Evolutionary conservation across 1,284 basidiomycete genomes (phyloP).

Genomic region (Peniophora sp.): DNA sequence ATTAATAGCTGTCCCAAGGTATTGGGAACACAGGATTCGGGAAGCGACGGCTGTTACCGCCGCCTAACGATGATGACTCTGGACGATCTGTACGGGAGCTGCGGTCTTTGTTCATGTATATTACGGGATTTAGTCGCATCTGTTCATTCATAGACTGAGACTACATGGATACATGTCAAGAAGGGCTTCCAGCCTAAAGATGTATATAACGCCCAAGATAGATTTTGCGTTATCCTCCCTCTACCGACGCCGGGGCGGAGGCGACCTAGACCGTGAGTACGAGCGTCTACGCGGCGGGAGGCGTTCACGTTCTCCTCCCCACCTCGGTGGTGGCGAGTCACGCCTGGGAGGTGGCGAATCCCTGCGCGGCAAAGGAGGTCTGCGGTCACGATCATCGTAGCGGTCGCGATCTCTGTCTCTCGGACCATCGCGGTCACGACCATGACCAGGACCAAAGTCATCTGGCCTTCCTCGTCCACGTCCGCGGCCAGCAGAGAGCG

Average conservation of each 20-base stretch:
- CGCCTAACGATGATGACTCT: too few relatives aligned
- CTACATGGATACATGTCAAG: too few relatives aligned
- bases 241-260: not conserved
- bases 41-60: constrained; percentile 25
- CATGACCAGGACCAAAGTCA: constrained; percentile 13
- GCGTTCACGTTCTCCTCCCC: not conserved
- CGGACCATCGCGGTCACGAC: constrained; percentile 9
- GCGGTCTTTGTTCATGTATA: too few relatives aligned
- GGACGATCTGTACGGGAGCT: too few relatives aligned
- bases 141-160: too few relatives aligned
- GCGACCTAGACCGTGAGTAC: not conserved
- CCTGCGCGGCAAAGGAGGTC: not conserved
- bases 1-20: constrained; percentile 19
- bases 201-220: too few relatives aligned
- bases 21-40: constrained; percentile 35
- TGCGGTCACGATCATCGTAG: not conserved
- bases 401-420: not conserved
- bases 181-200: too few relatives aligned
- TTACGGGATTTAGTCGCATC: too few relatives aligned
- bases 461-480: constrained; percentile 26
- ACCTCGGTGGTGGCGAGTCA: not conserved
- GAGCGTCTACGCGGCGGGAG: not conserved
- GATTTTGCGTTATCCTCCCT: too few relatives aligned
- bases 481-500: constrained; percentile 32
- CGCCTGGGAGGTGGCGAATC: not conserved